These are phyloP conservation scores for Diplodia corticola DNA, from an alignment of 2,329 filamentous ascomycete genomes.

Conservation along the genomic window DNA sequence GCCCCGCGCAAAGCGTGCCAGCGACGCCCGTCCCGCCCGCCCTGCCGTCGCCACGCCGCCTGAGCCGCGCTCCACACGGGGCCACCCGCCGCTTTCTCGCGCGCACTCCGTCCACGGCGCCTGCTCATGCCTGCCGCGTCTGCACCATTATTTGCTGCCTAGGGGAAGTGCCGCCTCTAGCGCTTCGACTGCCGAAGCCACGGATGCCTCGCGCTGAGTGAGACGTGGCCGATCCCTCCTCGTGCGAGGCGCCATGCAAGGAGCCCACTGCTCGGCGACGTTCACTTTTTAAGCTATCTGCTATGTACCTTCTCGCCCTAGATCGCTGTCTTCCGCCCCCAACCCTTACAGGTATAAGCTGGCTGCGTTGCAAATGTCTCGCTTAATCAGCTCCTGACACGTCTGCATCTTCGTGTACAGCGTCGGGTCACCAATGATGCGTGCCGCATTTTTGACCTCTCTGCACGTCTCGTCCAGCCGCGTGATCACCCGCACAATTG, in stretches of 20 bases:
- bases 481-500: conserved; percentile 93
- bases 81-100: not conserved
- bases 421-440: conserved; percentile 90
- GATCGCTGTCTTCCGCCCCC: not conserved
- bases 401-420: conserved; percentile 96
- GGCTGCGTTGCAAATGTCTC: conserved; percentile 44
- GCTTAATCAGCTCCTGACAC: conserved; percentile 95
- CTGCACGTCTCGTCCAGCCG: conserved; percentile 92
- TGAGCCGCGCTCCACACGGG: not conserved
- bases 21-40: not conserved
- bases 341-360: conserved; percentile 41
- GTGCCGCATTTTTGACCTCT: conserved; percentile 94
- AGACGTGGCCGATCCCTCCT: not conserved
- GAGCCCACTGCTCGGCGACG: not conserved
- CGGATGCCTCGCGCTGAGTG: not conserved
- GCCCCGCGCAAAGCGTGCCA: not conserved
- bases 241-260: not conserved
- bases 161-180: not conserved
- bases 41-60: not conserved
- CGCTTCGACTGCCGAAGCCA: not conserved
- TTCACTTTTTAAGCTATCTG: not conserved
- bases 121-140: not conserved
- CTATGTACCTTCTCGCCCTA: not conserved
- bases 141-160: not conserved
- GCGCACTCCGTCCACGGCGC: not conserved